These are phyloP conservation scores for Globomyces sp. DNA, from an alignment of 371 early-diverging fungal species.

Conservation along the genomic window DNA sequence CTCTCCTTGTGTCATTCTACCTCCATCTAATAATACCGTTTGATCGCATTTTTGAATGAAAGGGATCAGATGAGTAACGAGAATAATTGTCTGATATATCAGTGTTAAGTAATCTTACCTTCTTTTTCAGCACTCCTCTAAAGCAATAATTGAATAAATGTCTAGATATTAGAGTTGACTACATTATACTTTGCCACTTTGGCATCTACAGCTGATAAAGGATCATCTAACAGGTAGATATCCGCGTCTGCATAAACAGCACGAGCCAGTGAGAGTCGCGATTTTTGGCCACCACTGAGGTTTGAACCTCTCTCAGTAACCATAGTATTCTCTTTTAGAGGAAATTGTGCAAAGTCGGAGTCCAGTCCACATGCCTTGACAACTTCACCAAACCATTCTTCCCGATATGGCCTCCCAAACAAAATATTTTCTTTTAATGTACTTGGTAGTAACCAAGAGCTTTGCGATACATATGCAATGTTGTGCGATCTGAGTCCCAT, in stretches of 20 bases:
- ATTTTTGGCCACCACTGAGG: slow-evolving; percentile 51
- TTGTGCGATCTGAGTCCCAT: background rate
- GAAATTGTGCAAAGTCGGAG: slow-evolving; percentile 39
- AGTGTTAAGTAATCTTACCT: background rate
- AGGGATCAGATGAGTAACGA: background rate
- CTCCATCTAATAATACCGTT: background rate
- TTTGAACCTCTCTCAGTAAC: slow-evolving; percentile 50
- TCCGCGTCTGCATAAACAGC: slow-evolving; percentile 45
- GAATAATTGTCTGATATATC: background rate
- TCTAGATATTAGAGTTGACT: background rate
- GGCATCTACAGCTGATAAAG: slow-evolving; percentile 48
- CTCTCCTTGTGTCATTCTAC: background rate
- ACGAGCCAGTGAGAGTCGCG: slow-evolving; percentile 43
- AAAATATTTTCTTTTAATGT: slow-evolving; percentile 23
- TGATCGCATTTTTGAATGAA: slow-evolving; percentile 4
- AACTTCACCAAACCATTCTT: slow-evolving; percentile 20
- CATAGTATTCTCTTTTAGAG: slow-evolving; percentile 37
- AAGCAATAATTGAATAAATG: slow-evolving; percentile 40
- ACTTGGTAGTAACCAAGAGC: slow-evolving; percentile 22
- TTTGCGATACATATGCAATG: slow-evolving; percentile 20
- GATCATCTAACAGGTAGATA: slow-evolving; percentile 48
- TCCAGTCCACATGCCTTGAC: slow-evolving; percentile 28
- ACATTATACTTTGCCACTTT: slow-evolving; percentile 31
- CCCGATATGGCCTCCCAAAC: slow-evolving; percentile 26
- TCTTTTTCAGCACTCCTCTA: slow-evolving; percentile 11